Conservation (phyloP, 257 asterid genomes). For the Primulina tabacum region DNA sequence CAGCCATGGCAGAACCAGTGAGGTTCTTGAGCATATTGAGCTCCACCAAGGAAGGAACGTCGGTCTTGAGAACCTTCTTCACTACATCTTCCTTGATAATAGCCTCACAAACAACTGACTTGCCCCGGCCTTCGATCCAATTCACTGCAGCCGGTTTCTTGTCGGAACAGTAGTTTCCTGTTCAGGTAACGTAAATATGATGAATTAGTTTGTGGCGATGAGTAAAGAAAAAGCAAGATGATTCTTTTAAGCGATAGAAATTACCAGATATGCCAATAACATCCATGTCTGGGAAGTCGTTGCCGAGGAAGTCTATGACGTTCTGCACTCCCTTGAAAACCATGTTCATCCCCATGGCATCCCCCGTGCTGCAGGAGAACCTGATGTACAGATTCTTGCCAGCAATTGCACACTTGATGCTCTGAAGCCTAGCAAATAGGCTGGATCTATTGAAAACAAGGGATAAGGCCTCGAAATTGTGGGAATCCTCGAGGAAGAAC, state of each 20-base stretch:
- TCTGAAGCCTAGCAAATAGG: constrained; percentile 44
- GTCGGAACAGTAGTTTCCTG: constrained; percentile 44
- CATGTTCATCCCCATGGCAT: constrained; percentile 57
- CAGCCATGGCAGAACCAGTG: constrained; percentile 41
- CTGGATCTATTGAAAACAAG: constrained; percentile 44
- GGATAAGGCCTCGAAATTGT: constrained; percentile 36
- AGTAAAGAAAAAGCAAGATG: background rate
- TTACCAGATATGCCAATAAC: constrained; percentile 46
- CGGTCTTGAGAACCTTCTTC: constrained; percentile 39
- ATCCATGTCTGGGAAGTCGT: constrained; percentile 47
- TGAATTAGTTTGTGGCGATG: background rate
- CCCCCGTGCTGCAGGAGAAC: constrained; percentile 45
- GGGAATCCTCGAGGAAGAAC: constrained; percentile 39
- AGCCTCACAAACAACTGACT: constrained; percentile 44
- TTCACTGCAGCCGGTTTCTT: constrained; percentile 46
- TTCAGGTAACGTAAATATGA: background rate
- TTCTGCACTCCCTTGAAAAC: constrained; percentile 48
- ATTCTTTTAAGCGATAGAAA: background rate
- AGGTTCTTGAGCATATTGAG: constrained; percentile 47
- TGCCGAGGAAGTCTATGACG: constrained; percentile 31
- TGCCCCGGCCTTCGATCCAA: constrained; percentile 46
- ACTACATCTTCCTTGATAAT: constrained; percentile 33
- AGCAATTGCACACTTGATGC: constrained; percentile 41
- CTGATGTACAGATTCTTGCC: constrained; percentile 44
- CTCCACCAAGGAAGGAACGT: constrained; percentile 38